Evolutionary conservation across 2,329 filamentous ascomycete species (phyloP), one percentile per base, ranked within the genome.

Genomic region (Colletotrichum scovillei): DNA sequence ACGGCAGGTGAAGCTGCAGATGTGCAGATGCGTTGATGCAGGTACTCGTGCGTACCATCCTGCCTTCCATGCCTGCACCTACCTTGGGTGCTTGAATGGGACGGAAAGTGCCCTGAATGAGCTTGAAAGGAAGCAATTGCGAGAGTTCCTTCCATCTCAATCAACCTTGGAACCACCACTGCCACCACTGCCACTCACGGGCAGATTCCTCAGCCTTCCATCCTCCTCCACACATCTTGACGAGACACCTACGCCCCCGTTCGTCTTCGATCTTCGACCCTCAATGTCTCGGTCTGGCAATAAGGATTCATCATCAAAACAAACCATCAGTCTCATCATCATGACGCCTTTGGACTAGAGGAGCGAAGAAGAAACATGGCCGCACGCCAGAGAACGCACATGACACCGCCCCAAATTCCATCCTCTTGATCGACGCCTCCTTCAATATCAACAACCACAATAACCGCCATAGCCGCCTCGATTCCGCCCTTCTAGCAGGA

Each of bases 241-340:
- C 32, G 32, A 35, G 59, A 26, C 9, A 32, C 30, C 30, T 26
- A 9, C 3, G 55, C 55, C 65, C 11, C 32, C 4, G n/a, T 1
- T 35, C 32, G 32, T 35, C 32, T 35, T 12, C 4, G 11, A 11
- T 35, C 32, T 30, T 67, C 32, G 7, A 28, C 32, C 22, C 42
- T 49, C 42, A 49, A 49, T 49, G 42, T 22, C 28, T 49, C 16
- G 52, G 42, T 53, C 42, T n/a, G 59, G 46, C 64, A 26, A 55
- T 35, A 5, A 70, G 66, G 22, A 73, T 69, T 69, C 49, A 32
- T 56, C 67, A 52, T 56, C 69, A 64, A 69, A 62, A 58, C 66
- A 64, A 73, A 46, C n/a, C 55, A 59, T 24, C 8, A 19, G 32
- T 32, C 63, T 59, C 55, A 32, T 53, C 32, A 55, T 2, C 22